phyloP scores from a whole-genome alignment of 2,329 filamentous ascomycete genomes.

The Fusarium circinatum region DNA sequence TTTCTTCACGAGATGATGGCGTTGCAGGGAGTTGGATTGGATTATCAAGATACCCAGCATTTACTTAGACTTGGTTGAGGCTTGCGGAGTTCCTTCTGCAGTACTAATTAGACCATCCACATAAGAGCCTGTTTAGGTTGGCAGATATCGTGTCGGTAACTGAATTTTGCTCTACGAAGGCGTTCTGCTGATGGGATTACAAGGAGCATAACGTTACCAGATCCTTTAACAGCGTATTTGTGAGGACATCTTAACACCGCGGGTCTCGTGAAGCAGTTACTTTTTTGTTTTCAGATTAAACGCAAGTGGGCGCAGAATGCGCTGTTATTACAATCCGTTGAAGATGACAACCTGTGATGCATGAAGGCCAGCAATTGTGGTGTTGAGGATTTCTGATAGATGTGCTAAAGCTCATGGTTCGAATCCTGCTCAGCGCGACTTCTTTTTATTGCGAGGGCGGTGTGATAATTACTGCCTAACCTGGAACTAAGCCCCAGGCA shows the following conservation, averaged over 20 bases:
- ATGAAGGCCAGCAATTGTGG: background rate
- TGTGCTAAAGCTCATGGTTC: background rate
- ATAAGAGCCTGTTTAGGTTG: too few relatives aligned
- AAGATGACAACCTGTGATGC: background rate
- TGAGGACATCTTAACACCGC: background rate
- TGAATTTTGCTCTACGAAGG: background rate
- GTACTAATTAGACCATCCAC: too few relatives aligned
- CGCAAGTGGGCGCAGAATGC: rapidly evolving
- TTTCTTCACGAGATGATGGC: background rate
- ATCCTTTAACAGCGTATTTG: too few relatives aligned
- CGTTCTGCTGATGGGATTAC: background rate
- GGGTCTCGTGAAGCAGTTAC: background rate
- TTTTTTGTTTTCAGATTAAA: background rate
- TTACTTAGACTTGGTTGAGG: background rate
- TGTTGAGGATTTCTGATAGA: background rate
- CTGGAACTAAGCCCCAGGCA: background rate
- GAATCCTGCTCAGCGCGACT: background rate
- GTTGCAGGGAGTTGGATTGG: background rate
- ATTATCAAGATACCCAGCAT: background rate
- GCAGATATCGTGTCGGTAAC: too few relatives aligned
- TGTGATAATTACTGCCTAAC: background rate
- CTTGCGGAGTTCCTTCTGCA: background rate
- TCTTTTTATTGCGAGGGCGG: background rate
- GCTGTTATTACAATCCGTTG: rapidly evolving
- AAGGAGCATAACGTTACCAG: background rate